Percentiles rank a stretch among this genome's conserved stretches.
Evolutionary conservation across 176 grass and related monocot genomes (phyloP).

Genomic region (Eragrostis nindensis): DNA sequence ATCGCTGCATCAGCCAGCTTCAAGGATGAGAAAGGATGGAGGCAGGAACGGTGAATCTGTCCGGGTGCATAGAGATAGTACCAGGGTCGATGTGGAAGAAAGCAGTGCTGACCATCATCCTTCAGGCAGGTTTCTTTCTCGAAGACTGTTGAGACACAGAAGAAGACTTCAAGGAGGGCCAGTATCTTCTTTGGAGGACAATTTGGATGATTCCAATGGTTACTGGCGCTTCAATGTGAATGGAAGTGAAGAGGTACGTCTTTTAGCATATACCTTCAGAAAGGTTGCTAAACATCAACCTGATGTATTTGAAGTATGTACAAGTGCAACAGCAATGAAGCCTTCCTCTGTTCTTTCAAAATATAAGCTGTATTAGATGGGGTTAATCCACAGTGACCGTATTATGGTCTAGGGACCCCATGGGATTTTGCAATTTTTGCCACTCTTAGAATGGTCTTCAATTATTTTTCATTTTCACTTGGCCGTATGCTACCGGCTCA

Average conservation of each 20-base stretch:
- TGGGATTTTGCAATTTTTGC: background rate
- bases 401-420: background rate
- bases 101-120: background rate
- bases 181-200: constrained; percentile 32
- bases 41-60: background rate
- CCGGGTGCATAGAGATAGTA: constrained; percentile 27
- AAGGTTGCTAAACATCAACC: background rate
- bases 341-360: background rate
- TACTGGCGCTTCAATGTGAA: constrained; percentile 47
- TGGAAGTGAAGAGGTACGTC: constrained; percentile 56
- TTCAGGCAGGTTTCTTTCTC: constrained; percentile 24
- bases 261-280: constrained; percentile 26
- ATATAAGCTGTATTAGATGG: background rate
- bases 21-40: constrained; percentile 39
- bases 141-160: constrained; percentile 31
- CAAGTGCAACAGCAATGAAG: background rate
- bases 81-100: constrained; percentile 3
- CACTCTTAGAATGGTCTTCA: background rate
- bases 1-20: constrained; percentile 7
- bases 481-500: background rate
- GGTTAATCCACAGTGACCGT: background rate
- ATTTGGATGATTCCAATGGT: constrained; percentile 40
- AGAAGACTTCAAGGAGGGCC: constrained; percentile 19
- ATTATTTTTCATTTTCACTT: background rate
- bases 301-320: background rate